Evolutionary conservation across 1,139 yeast species (phyloP).

Genomic region (Candida glucosophila): DNA sequence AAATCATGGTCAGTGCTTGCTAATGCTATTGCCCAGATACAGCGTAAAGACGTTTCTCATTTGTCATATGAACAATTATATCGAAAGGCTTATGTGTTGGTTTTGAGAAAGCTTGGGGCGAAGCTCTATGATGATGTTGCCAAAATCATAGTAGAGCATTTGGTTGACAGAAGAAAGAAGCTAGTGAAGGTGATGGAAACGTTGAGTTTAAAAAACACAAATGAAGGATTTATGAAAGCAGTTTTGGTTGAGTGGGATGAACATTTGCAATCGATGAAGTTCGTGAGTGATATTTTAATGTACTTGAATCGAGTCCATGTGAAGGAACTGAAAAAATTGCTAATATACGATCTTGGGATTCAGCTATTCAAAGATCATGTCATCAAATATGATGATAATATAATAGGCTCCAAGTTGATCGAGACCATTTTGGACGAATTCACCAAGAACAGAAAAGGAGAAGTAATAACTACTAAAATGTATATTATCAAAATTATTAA

Average conservation of each 20-base stretch:
- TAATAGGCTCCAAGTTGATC: constrained; percentile 45
- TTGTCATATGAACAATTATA: constrained; percentile 82
- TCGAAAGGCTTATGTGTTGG: constrained; percentile 72
- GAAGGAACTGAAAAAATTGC: constrained; percentile 56
- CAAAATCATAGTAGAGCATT: constrained; percentile 40
- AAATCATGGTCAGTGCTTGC: constrained; percentile 64
- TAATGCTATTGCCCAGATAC: constrained; percentile 73
- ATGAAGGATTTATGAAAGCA: constrained; percentile 33
- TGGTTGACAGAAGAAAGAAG: constrained; percentile 23
- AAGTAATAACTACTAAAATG: constrained; percentile 47
- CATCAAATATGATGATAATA: constrained; percentile 32
- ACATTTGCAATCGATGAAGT: constrained; percentile 66
- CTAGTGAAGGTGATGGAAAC: constrained; percentile 11
- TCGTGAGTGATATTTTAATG: constrained; percentile 81
- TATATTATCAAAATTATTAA: constrained; percentile 52
- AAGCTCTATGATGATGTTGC: constrained; percentile 59
- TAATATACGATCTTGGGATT: constrained; percentile 71
- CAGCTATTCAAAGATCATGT: constrained; percentile 43
- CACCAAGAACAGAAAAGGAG: constrained; percentile 51
- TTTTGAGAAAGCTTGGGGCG: constrained; percentile 65
- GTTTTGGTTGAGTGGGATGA: constrained; percentile 62
- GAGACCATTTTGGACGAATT: constrained; percentile 49
- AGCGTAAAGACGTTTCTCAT: constrained; percentile 62
- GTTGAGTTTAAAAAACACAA: constrained; percentile 9
- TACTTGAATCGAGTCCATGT: constrained; percentile 82